Evolutionary conservation across 1,284 basidiomycete species (phyloP).

Genomic region (Anthracocystis panici-leucophaei): DNA sequence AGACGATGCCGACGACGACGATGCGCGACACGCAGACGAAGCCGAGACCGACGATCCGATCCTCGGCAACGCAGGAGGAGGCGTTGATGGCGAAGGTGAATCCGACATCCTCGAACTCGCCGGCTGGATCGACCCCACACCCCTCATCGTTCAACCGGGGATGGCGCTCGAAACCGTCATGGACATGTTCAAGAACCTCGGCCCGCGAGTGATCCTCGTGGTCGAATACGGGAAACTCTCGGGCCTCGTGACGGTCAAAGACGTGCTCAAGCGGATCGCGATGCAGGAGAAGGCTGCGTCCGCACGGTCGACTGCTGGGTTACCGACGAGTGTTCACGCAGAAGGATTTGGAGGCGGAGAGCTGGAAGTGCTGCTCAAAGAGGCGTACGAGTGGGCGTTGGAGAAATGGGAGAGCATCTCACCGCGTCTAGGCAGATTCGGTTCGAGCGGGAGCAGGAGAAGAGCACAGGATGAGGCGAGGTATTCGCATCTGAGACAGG

Average conservation of each 20-base stretch:
- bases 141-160: constrained; percentile 90
- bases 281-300: constrained; percentile 58
- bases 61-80: constrained; percentile 47
- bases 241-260: constrained; percentile 94
- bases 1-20: constrained; percentile 21
- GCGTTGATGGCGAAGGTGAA: constrained; percentile 54
- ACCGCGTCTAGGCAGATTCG: constrained; percentile 17
- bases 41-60: constrained; percentile 21
- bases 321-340: constrained; percentile 12
- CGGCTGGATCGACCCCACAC: constrained; percentile 76
- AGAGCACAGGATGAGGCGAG: constrained; percentile 4
- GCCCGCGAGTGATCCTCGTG: constrained; percentile 90
- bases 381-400: constrained; percentile 42
- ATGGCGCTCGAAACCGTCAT: constrained; percentile 95
- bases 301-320: constrained; percentile 3
- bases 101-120: constrained; percentile 54
- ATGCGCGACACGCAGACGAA: not conserved
- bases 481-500: constrained; percentile 25
- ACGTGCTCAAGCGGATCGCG: constrained; percentile 76
- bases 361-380: constrained; percentile 53
- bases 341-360: constrained; percentile 49
- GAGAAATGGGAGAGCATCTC: constrained; percentile 18
- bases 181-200: constrained; percentile 75
- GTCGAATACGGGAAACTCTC: constrained; percentile 81
- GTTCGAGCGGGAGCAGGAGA: not conserved